These are phyloP conservation scores for Celoporthe dispersa DNA, from an alignment of 2,329 filamentous ascomycete species.

Conservation along the genomic window DNA sequence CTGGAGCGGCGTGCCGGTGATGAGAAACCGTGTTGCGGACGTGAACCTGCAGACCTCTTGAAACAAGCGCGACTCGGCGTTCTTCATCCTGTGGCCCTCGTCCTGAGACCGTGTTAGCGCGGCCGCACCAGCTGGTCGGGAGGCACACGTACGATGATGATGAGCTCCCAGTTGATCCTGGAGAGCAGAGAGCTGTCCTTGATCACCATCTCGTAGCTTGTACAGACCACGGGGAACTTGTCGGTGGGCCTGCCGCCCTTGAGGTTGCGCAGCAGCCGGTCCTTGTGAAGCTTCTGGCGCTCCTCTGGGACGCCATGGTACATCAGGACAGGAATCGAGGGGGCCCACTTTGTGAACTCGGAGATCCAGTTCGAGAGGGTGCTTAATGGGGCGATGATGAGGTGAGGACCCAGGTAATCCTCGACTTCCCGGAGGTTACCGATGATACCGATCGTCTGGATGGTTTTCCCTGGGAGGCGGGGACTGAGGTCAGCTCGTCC, in stretches of 20 bases:
- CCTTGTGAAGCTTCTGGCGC: constrained; percentile 74
- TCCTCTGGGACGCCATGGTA: constrained; percentile 86
- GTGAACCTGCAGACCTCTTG: constrained; percentile 86
- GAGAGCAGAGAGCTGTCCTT: constrained; percentile 81
- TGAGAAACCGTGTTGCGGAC: constrained; percentile 87
- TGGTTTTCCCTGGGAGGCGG: constrained; percentile 73
- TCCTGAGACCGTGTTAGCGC: constrained; percentile 57
- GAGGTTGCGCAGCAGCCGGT: constrained; percentile 72
- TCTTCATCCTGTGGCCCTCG: constrained; percentile 96
- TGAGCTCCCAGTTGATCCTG: constrained; percentile 93
- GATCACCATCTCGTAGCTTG: constrained; percentile 95
- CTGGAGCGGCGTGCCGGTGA: constrained; percentile 92
- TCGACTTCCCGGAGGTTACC: constrained; percentile 88
- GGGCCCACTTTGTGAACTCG: constrained; percentile 90
- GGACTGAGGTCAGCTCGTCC: constrained; percentile 26
- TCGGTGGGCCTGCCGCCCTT: constrained; percentile 60
- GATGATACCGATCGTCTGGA: constrained; percentile 87
- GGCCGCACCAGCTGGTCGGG: neutral
- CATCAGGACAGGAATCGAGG: constrained; percentile 82
- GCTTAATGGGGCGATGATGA: constrained; percentile 88
- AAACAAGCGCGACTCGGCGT: constrained; percentile 90
- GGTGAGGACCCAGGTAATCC: constrained; percentile 79
- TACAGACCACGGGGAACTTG: constrained; percentile 89
- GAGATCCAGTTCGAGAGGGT: constrained; percentile 96
- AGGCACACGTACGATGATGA: constrained; percentile 73